phyloP scores from a whole-genome alignment of 116 monocot genomes.

The Posidonia oceanica region DNA sequence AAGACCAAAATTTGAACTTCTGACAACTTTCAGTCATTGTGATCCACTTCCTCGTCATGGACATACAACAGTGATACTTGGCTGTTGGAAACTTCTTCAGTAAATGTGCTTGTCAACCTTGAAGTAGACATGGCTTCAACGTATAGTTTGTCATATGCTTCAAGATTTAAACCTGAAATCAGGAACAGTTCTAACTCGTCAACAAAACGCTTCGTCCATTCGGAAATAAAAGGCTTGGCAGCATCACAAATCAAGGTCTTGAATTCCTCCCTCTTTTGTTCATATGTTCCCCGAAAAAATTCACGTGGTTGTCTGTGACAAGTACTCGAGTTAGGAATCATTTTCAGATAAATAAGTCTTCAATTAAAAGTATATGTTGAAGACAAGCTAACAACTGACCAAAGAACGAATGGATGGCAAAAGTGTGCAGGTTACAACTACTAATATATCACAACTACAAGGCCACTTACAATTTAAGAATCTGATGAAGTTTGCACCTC shows the following conservation, averaged over 20 bases:
- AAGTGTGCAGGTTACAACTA: too few relatives aligned
- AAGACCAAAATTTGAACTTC: too few relatives aligned
- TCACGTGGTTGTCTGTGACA: slow-evolving; percentile 20
- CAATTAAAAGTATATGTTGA: too few relatives aligned
- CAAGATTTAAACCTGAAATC: slow-evolving; percentile 55
- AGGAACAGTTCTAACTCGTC: slow-evolving; percentile 75
- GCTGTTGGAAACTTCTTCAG: background rate
- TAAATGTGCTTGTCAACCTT: background rate
- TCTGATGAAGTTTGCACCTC: too few relatives aligned
- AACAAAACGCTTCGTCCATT: slow-evolving; percentile 37
- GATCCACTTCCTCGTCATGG: background rate
- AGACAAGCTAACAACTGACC: too few relatives aligned
- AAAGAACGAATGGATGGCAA: too few relatives aligned
- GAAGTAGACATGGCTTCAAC: slow-evolving; percentile 19
- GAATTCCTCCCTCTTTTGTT: slow-evolving; percentile 47
- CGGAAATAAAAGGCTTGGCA: slow-evolving; percentile 43
- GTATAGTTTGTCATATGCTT: slow-evolving; percentile 71
- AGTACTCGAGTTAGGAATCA: background rate
- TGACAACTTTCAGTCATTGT: too few relatives aligned
- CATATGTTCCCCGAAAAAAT: slow-evolving; percentile 13
- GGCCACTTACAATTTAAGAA: too few relatives aligned
- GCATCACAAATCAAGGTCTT: slow-evolving; percentile 45
- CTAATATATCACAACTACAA: too few relatives aligned
- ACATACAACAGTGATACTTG: background rate
- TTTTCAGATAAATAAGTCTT: too few relatives aligned